Percentiles rank a stretch among this genome's conserved stretches.
These are phyloP conservation scores for Sphagnum contortum DNA, from an alignment of 225 moss, liverwort and hornwort species.

Conservation along the genomic window DNA sequence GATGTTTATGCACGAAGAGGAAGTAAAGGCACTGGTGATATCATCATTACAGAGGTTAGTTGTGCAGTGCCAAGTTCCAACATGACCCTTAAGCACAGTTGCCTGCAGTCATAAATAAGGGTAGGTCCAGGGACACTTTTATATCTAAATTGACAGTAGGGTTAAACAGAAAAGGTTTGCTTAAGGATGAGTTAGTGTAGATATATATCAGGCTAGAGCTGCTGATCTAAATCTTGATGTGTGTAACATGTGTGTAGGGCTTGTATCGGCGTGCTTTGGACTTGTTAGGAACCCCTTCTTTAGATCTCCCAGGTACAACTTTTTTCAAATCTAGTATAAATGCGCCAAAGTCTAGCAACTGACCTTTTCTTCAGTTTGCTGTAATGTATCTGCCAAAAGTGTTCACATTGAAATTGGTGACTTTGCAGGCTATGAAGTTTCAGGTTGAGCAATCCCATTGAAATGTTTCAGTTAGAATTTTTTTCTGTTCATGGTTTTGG, in stretches of 20 bases:
- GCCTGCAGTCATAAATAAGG: background rate
- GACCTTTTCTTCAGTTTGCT: background rate
- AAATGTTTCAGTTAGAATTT: too few relatives aligned
- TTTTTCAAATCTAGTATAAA: background rate
- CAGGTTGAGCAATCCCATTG: too few relatives aligned
- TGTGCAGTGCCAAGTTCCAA: background rate
- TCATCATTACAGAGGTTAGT: conserved; percentile 62
- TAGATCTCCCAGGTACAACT: conserved; percentile 57
- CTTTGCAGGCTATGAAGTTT: too few relatives aligned
- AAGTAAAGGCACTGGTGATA: conserved; percentile 59
- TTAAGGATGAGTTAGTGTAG: too few relatives aligned
- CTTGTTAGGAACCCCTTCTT: conserved; percentile 53
- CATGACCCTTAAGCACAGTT: background rate
- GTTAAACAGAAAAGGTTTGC: too few relatives aligned
- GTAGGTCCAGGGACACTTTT: too few relatives aligned
- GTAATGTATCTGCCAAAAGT: background rate
- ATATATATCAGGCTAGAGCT: too few relatives aligned
- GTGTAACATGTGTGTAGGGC: conserved; percentile 34
- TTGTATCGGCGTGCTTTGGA: conserved; percentile 62
- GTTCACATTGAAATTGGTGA: too few relatives aligned
- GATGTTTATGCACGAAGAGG: conserved; percentile 72
- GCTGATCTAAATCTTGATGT: too few relatives aligned
- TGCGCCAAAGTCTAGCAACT: background rate
- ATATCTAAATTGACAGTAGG: too few relatives aligned
- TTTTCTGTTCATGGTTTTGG: too few relatives aligned